phyloP scores from a whole-genome alignment of 257 asterid genomes.

The Cordia subcordata region DNA sequence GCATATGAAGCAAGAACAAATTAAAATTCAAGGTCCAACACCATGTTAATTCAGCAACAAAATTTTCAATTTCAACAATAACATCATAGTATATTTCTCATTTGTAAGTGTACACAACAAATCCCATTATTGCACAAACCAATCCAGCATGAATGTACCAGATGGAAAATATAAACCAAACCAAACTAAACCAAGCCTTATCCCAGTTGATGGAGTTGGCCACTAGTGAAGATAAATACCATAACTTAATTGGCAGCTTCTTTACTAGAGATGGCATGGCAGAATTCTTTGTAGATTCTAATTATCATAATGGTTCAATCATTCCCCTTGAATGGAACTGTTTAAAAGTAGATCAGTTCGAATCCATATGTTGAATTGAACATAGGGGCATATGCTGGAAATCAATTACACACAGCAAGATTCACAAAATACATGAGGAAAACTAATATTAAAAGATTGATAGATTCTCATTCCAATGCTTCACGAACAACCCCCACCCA shows the following conservation, averaged over 20 bases:
- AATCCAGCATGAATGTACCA: background rate
- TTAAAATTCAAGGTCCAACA: background rate
- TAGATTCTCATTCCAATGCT: background rate
- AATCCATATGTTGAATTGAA: background rate
- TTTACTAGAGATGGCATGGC: background rate
- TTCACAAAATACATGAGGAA: background rate
- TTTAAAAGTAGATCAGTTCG: background rate
- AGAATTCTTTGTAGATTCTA: background rate
- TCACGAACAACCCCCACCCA: too few relatives aligned
- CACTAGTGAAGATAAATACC: too few relatives aligned
- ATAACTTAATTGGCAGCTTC: background rate
- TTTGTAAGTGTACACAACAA: background rate
- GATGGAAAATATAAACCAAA: too few relatives aligned
- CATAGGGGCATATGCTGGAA: background rate
- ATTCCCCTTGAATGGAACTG: background rate
- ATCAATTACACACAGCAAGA: background rate
- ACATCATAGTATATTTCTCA: background rate
- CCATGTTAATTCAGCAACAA: background rate
- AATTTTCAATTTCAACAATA: background rate
- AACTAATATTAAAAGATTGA: too few relatives aligned
- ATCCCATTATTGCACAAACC: background rate
- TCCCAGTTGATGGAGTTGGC: too few relatives aligned
- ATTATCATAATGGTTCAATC: background rate
- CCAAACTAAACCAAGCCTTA: too few relatives aligned
- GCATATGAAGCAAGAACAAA: background rate